Conservation (phyloP, 2,329 filamentous ascomycete genomes). For the Fragosphaeria purpurea region DNA sequence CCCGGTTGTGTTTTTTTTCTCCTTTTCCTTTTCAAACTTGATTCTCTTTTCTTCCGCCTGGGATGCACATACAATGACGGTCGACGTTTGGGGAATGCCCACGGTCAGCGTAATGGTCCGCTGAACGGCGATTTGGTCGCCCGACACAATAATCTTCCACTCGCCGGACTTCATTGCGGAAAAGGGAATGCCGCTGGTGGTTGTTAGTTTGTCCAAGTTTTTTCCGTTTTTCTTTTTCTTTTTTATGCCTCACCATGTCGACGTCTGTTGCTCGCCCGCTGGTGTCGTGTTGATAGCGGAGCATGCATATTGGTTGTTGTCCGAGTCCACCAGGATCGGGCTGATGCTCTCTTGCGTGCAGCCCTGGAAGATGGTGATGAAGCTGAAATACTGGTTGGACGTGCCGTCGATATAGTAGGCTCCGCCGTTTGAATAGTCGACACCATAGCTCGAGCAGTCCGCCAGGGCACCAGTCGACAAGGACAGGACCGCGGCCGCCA, state of each 20-base stretch:
- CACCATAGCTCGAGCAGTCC: slow-evolving; percentile 26
- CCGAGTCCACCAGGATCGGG: slow-evolving; percentile 24
- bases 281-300: slow-evolving; percentile 25
- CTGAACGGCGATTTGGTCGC: slow-evolving; percentile 25
- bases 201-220: too few species aligned
- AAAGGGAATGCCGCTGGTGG: slow-evolving; percentile 26
- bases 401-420: slow-evolving; percentile 27
- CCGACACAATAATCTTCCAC: slow-evolving; percentile 28
- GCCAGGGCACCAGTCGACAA: slow-evolving; percentile 13
- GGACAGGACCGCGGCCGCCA: slow-evolving; percentile 14
- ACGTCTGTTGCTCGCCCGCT: slow-evolving; percentile 24
- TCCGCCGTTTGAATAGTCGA: slow-evolving; percentile 29
- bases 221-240: background rate
- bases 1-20: too few species aligned
- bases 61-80: slow-evolving; percentile 21
- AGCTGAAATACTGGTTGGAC: slow-evolving; percentile 28
- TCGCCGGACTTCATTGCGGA: slow-evolving; percentile 26
- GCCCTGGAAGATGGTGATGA: slow-evolving; percentile 28
- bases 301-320: slow-evolving; percentile 24
- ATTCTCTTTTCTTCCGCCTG: background rate
- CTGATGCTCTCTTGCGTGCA: slow-evolving; percentile 24
- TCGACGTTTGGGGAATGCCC: slow-evolving; percentile 22
- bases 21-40: too few species aligned
- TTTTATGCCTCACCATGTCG: slow-evolving; percentile 24
- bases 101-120: slow-evolving; percentile 24